phyloP scores from a whole-genome alignment of 139 green algal species.

The Coelastrella sp. region DNA sequence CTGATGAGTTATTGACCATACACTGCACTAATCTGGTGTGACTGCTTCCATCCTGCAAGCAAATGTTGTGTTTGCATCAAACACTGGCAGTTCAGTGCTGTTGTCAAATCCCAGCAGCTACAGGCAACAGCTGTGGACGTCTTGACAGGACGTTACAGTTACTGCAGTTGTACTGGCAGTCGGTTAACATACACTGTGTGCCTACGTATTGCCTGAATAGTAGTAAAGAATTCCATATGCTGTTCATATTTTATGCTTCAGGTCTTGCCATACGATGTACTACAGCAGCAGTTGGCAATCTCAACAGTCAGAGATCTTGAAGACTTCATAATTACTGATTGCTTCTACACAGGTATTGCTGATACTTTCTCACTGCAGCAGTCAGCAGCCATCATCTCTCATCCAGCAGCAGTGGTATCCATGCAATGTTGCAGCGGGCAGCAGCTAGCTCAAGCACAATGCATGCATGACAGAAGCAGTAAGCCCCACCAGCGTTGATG shows the following conservation, averaged over 20 bases:
- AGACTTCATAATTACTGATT: conserved; percentile 93
- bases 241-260: background rate
- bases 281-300: conserved; percentile 49
- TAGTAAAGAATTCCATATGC: background rate
- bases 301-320: conserved; percentile 85
- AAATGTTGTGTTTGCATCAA: no score
- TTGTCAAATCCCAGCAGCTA: no score
- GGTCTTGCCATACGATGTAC: conserved; percentile 31
- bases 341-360: conserved; percentile 81
- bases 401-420: background rate
- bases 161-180: no score
- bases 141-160: no score
- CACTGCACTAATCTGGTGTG: no score
- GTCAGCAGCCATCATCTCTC: no score
- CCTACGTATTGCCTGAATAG: no score
- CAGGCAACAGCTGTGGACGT: no score
- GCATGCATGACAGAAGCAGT: conserved; percentile 65
- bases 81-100: no score
- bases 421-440: background rate
- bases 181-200: no score
- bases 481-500: conserved; percentile 54
- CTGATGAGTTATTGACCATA: no score
- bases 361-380: background rate
- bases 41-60: no score
- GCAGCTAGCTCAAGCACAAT: background rate